Base-by-base conservation (phyloP, 805 yeast genomes). In the Nakazawaea anatomiae region DNA sequence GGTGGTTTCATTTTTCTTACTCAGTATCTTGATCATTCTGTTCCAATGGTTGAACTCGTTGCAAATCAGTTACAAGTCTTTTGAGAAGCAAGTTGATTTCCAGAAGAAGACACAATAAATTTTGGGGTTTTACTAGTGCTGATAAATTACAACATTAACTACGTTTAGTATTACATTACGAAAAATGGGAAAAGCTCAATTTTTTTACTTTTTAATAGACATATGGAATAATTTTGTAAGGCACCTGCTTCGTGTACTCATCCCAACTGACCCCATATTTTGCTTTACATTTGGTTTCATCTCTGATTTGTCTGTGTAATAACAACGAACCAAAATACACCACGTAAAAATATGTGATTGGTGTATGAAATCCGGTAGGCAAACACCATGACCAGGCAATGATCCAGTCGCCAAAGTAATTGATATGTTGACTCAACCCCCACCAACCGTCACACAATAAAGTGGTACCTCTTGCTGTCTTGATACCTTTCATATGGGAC, bases 381-480 rank as follows among this genome's bases (percentile, higher is more conserved):
- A 94, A 72, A 66, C 97, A 89, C 96, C 96, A 92, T 43, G 95
- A 82, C 72, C 87, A 75, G 0, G 97, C 89, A 61, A 90, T 83
- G 41, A 94, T 64, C 91, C 97, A 89, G 70, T 94, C 99, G 42
- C 99, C 99, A 52, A 91, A 77, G 68, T 94, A 94, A 64, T 94
- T 94, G 63, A 89, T 89, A 66, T 94, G 99, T 58, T 96, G 96
- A 6, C 96, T 83, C 18, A 74, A 66, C 2, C 86, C 87, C 99
- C 99, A 94, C 99, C 98, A 94, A 3, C 98, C 97, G 60, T 89
- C 94, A 50, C 83, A 79, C 43, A 94, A 70, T 56, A 94, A 75
- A 61, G 80, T 87, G 29, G 96, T 85, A 1, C 96, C 96, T 12
- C 86, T 80, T 32, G 76, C 72, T 0, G 97, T 85, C 55, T 79